Conservation (phyloP, 352 stramenopile species). For the Albugo laibachii region DNA sequence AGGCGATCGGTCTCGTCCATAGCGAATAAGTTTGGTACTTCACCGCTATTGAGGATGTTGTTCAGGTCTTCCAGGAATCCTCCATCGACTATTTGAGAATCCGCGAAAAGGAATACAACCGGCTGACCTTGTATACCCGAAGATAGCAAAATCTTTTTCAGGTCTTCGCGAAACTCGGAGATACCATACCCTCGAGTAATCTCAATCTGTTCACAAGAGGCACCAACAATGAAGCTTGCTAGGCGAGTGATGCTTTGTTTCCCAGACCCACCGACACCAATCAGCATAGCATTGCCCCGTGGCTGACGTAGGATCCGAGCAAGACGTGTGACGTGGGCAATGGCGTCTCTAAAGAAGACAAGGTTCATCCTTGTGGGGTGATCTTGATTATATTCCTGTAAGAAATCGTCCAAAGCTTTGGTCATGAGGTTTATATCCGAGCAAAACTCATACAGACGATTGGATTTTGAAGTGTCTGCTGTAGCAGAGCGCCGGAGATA, state of each 20-base stretch:
- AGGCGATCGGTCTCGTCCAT: conserved; percentile 89
- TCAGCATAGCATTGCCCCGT: conserved; percentile 89
- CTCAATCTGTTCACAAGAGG: conserved; percentile 83
- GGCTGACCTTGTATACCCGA: conserved; percentile 67
- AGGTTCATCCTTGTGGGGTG: conserved; percentile 91
- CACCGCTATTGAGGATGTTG: conserved; percentile 91
- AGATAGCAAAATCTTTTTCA: conserved; percentile 87
- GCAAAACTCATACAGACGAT: conserved; percentile 71
- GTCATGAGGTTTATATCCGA: conserved; percentile 63
- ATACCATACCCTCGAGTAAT: conserved; percentile 82
- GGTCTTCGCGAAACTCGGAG: conserved; percentile 83
- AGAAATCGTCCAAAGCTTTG: conserved; percentile 76
- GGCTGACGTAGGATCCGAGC: conserved; percentile 83
- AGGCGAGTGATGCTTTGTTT: conserved; percentile 87
- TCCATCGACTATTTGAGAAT: conserved; percentile 89
- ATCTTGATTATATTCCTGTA: conserved; percentile 89
- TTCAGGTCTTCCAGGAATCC: conserved; percentile 93
- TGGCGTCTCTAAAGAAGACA: conserved; percentile 89
- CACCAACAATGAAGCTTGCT: conserved; percentile 80
- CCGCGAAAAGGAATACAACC: conserved; percentile 87
- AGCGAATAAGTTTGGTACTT: conserved; percentile 90
- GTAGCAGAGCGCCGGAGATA: conserved; percentile 70
- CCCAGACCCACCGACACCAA: conserved; percentile 86
- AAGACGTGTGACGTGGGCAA: conserved; percentile 79
- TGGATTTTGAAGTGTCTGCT: conserved; percentile 8